Evolutionary conservation across 2,329 filamentous ascomycete genomes (phyloP).

Genomic region (Colletotrichum higginsianum): DNA sequence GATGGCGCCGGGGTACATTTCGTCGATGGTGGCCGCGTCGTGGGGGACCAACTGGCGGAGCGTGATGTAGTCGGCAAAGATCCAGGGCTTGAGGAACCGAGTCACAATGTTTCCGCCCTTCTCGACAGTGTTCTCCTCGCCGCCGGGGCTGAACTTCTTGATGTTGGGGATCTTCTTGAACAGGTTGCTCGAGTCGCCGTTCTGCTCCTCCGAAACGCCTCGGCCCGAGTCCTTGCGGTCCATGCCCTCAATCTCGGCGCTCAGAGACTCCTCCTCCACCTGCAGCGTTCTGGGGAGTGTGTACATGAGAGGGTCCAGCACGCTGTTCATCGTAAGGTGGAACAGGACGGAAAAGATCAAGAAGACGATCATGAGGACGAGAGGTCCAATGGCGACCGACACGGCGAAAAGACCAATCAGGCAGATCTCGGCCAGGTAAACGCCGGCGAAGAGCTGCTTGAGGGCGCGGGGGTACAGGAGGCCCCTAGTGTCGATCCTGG

Average conservation of each 20-base stretch:
- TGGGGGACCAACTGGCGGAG: constrained; percentile 79
- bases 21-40: constrained; percentile 61
- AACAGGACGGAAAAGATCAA: constrained; percentile 83
- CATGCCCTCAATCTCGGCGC: constrained; percentile 32
- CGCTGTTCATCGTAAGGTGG: constrained; percentile 79
- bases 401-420: constrained; percentile 87
- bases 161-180: constrained; percentile 42
- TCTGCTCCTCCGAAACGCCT: constrained; percentile 37
- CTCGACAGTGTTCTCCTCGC: constrained; percentile 47
- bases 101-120: constrained; percentile 71
- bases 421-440: constrained; percentile 86
- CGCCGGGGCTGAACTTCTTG: constrained; percentile 39
- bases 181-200: constrained; percentile 43
- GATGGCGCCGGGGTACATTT: constrained; percentile 73
- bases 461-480: constrained; percentile 90
- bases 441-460: constrained; percentile 86
- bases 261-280: constrained; percentile 57
- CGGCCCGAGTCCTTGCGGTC: constrained; percentile 43
- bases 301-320: constrained; percentile 79
- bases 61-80: constrained; percentile 79
- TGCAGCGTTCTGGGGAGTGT: constrained; percentile 77
- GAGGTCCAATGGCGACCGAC: constrained; percentile 75
- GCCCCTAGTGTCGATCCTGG: constrained; percentile 88
- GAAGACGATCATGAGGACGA: constrained; percentile 82
- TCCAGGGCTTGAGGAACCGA: constrained; percentile 84